Base-by-base conservation (phyloP, 176 grass and related monocot species). In the Coix lacrymajobi region DNA sequence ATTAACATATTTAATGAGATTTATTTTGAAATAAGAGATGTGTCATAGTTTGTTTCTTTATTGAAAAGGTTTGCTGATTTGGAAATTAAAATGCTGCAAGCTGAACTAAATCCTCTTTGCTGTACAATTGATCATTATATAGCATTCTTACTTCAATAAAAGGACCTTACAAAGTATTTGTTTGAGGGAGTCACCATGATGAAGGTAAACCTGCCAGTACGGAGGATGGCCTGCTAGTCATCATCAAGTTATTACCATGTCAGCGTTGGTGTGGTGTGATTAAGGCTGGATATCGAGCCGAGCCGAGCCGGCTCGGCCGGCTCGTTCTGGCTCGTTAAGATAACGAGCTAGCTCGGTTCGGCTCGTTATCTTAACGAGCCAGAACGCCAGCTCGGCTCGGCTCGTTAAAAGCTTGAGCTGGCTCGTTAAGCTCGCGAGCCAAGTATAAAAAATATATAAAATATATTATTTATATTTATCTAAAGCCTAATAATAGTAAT, bases 71-170 rank as follows among this genome's bases (percentile, higher is more conserved):
- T 14, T 40, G 43, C 66, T 79, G 31, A 44, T 65, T 63, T 19
- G 0, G 58, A 62, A 71, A 43, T 80, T 20, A 39, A 38, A 51
- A 61, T 49, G n/a, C 52, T 72, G 44, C 66, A 56, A 70, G 40
- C 69, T 79, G 14, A 88, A 79, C 26, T 40, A 66, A 78, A 83
- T 56, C 26, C 13, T 40, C 20, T 61, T 64, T 8, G 14, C n/a
- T 34, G 11, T 32, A 70, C 57, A 63, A 22, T 46, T 67, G 48
- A 71, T 72, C 29, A 44, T 32, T 78, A 78, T 71, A 9, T 16
- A 24, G 49, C 49, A 73, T n/a, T 28, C 22, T 62, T 64, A 25
- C 0, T 73, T 7, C 57, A 74, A 62, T 3, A 71, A 83, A 62
- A 54, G 33, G 44, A 28, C n/a, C 15, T 5, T 15, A 52, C 20